Evolutionary conservation across 257 asterid genomes (phyloP), one percentile per base, ranked within the genome.

Genomic region (Cruciata laevipes): DNA sequence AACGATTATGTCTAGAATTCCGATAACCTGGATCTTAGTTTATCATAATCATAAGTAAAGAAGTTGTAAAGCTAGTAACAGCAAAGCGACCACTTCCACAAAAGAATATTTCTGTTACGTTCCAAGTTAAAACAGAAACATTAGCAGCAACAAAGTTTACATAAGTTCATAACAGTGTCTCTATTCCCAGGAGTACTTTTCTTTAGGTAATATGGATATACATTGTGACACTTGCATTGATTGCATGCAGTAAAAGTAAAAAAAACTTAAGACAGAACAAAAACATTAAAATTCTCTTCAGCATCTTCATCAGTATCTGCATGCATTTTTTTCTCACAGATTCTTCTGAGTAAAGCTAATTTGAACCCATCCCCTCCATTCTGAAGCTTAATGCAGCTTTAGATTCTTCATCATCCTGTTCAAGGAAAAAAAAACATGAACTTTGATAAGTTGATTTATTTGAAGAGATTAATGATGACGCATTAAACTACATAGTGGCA

Each of bases 331-430:
- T 18, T 23, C 16, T 7, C 64, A 35, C 55, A 33, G 64, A 33
- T 33, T 55, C 40, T 55, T 68, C 64, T 21, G 18, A 55, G 32
- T 55, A 47, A 52, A 16, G 55, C 60, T n/a, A 67, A 16, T 23
- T 20, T 68, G 32, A 44, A 67, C 38, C 60, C 27, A 20, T 3
- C 21, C 51, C 32, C 31, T 35, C n/a, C 37, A 0, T 13, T 5
- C 59, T 16, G 14, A 25, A 6, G 42, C 35, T 30, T 78, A 76
- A 56, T 84, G 82, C 66, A 86, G 78, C 82, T 73, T 84, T 51
- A 86, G 82, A 82, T 86, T 84, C 94, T 79, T 84, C 81, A 88
- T 31, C 74, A 83, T 79, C 89, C 96, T 88, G 88, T 75, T 57
- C 30, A 65, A 1, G n/a, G n/a, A 10, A 16, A 30, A 55, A 55